Evolutionary conservation across 1,139 yeast species (phyloP).

Genomic region (Candida labiduridarum): DNA sequence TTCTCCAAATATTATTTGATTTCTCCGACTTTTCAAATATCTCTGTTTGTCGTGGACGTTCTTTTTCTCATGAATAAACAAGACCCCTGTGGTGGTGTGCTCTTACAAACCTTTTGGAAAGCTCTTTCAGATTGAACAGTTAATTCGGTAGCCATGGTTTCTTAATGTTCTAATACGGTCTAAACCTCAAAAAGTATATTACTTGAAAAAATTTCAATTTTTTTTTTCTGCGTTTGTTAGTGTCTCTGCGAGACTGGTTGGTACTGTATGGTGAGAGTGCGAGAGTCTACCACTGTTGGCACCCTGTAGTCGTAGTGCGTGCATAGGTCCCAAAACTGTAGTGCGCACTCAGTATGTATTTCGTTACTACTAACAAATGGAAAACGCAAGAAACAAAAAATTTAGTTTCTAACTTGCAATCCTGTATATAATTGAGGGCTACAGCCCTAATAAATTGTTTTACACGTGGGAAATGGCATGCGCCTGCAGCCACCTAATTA

Average conservation of each 20-base stretch:
- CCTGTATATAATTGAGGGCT: conserved; percentile 2
- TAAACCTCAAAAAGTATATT: conserved; percentile 9
- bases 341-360: not conserved
- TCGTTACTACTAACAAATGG: not conserved
- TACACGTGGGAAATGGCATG: conserved; percentile 2
- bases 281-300: not conserved
- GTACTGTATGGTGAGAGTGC: conserved; percentile 4
- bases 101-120: conserved; percentile 94
- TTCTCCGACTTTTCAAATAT: not conserved
- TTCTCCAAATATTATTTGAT: not conserved
- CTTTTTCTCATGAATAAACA: not conserved
- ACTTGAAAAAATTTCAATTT: conserved; percentile 15
- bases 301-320: not conserved
- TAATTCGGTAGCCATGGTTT: conserved; percentile 97
- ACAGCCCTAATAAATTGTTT: not conserved
- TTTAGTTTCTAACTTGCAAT: not conserved
- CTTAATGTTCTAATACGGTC: conserved; percentile 14
- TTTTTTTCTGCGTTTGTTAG: conserved; percentile 2
- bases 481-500: not conserved
- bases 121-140: conserved; percentile 99
- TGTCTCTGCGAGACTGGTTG: conserved; percentile 1
- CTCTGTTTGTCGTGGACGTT: not conserved
- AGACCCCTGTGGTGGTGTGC: not conserved
- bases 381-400: not conserved
- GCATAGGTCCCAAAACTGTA: not conserved